Evolutionary conservation across 805 yeast species (phyloP), one percentile per base, ranked within the genome.

Genomic region (Ogataea methanolica): DNA sequence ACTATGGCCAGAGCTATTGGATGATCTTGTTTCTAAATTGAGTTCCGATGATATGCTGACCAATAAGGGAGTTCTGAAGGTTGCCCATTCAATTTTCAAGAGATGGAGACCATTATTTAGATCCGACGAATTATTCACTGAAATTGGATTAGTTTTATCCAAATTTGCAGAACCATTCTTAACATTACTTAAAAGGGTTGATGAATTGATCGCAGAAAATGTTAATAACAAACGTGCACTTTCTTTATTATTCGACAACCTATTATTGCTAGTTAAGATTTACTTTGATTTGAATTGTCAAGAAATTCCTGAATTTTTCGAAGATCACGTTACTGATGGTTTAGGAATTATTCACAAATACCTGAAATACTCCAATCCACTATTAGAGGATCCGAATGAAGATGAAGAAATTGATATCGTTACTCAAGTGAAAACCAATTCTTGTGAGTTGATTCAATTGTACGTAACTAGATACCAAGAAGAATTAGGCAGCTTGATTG

Each of bases 261-360:
- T 91, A 56, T 69, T 85, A 43, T 68, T 90, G 21, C 73, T 91
- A 45, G 67, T 85, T 34, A 92, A 94, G 63, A 79, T 95, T 35
- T 95, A 88, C 67, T 89, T 82, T 63, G 99, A 94, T 65, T 79
- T 94, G 60, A 94, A 94, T 66, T 92, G 97, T 68, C 99, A 95
- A 69, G 99, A 94, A 68, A 85, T 94, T 45, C 99, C 99, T 1
- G 99, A 91, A 67, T 94, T 92, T 62, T 94, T 94, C 63, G 99
- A 95, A 69, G 98, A 94, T 68, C 79, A 94, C 63, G 69, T 94
- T 66, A 70, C 75, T 37, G 71, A 69, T 16, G 90, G 95, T 45
- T 88, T 95, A 94, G 73, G 74, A 5, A 78, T 91, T 29, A 73
- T 91, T 56, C 95, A 89, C 63, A 87, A 86, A 67, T 92, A 91